These are phyloP conservation scores for Hirsutella thompsonii DNA, from an alignment of 2,329 filamentous ascomycete genomes.

Conservation along the genomic window DNA sequence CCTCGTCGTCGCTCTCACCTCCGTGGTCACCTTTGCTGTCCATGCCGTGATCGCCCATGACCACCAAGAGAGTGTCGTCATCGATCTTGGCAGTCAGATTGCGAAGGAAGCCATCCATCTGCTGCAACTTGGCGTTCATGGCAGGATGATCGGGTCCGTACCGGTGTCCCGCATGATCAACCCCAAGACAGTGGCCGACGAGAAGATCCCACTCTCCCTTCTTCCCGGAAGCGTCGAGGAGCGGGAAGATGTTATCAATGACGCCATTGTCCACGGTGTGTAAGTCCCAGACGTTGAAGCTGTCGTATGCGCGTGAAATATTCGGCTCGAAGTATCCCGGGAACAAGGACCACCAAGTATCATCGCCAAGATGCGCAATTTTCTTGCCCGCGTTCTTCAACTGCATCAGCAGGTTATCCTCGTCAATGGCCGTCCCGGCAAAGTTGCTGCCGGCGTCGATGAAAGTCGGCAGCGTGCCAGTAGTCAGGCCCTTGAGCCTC, in stretches of 20 bases:
- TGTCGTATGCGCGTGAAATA: slow-evolving; percentile 82
- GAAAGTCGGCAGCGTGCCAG: slow-evolving; percentile 88
- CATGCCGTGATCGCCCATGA: slow-evolving; percentile 99
- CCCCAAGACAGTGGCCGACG: slow-evolving; percentile 85
- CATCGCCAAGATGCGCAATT: slow-evolving; percentile 90
- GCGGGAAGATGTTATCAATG: slow-evolving; percentile 75
- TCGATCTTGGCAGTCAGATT: slow-evolving; percentile 61
- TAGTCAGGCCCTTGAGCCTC: slow-evolving; percentile 84
- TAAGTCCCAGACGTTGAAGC: slow-evolving; percentile 96
- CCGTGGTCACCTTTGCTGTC: slow-evolving; percentile 94
- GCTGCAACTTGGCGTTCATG: slow-evolving; percentile 79
- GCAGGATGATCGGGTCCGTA: slow-evolving; percentile 89
- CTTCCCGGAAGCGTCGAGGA: slow-evolving; percentile 51
- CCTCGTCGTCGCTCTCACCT: slow-evolving; percentile 93
- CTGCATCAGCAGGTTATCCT: slow-evolving; percentile 67
- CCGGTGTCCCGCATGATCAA: slow-evolving; percentile 92
- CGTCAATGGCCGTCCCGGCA: slow-evolving; percentile 86
- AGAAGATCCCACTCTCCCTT: slow-evolving; percentile 77
- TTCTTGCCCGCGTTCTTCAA: slow-evolving; percentile 52
- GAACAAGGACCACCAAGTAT: slow-evolving; percentile 92
- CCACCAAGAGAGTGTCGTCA: slow-evolving; percentile 74
- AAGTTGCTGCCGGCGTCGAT: slow-evolving; percentile 92
- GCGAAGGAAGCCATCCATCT: slow-evolving; percentile 77
- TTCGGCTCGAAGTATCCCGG: slow-evolving; percentile 85
- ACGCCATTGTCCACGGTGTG: slow-evolving; percentile 96